Evolutionary conservation across 768 basidiomycete genomes (phyloP), one percentile per base, ranked within the genome.

Genomic region (Naganishia friedmannii): DNA sequence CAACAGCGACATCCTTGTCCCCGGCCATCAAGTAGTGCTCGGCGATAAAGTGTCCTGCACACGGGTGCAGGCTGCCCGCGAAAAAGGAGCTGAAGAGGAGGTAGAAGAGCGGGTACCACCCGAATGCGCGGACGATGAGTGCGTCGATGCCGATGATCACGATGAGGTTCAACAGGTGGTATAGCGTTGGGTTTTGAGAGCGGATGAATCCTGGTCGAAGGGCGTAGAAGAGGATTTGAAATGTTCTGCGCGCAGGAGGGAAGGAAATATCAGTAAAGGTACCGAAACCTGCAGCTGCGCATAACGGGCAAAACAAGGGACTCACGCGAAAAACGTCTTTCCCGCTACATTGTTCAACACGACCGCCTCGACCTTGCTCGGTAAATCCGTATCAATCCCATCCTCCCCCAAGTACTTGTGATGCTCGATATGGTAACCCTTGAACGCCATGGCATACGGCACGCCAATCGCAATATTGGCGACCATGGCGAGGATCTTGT

Each of bases 161-260:
- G 67, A 84, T 48, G 70, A 94, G 79, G 82, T 98, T 96, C 82
- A 89, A 81, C 48, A 87, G 77, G 82, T 98, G 94, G 92, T 93
- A 97, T 58, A 80, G 83, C 0, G 92, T 94, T 19, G 89, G 84
- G 13, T 82, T 86, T 76, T 97, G 95, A 6, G 87, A 83, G 54
- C 93, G 89, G 65, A 98, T 89, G 78, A 99, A 90, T 26, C 90
- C 90, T 0, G 96, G 96, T 39, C 96, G 90, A 68, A 99, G 85
- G 53, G 96, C 96, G 80, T 99, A 99, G 84, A 99, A 99, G 68
- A 99, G 82, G 70, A 99, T 92, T 83, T 99, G 96, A 83, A 98
- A 99, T 1, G 92, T 95, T 51, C 93, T 94, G 77, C 10, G 3
- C 12, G 34, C 34, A 12, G 12, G 31, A 51, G 29, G 26, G 68